Percentiles rank a stretch among this genome's conserved stretches.
phyloP scores from a whole-genome alignment of 2,329 filamentous ascomycete species.

The Teratosphaeria destructans region DNA sequence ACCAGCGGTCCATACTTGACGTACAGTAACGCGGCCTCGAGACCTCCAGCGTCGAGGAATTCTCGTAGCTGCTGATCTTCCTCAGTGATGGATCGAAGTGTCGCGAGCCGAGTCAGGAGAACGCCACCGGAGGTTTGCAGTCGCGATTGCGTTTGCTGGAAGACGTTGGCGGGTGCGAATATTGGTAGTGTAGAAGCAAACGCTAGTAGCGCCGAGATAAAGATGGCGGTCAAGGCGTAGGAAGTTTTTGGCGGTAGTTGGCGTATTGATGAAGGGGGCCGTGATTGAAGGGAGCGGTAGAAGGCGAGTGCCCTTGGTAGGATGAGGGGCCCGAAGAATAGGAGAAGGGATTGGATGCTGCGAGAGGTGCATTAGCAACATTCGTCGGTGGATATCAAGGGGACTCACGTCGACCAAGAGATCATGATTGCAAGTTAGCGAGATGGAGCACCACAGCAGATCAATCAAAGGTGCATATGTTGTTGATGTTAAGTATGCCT shows the following conservation, averaged over 20 bases:
- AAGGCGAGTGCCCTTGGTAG: conserved; percentile 55
- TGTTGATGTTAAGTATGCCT: neutral
- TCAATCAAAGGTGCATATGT: neutral
- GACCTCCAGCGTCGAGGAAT: conserved; percentile 51
- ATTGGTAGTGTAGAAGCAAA: conserved; percentile 54
- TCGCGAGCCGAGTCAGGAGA: conserved; percentile 64
- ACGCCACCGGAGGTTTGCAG: conserved; percentile 78
- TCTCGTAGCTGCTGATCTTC: conserved; percentile 55
- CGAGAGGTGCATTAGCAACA: neutral
- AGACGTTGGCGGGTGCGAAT: conserved; percentile 72
- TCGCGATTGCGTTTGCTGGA: conserved; percentile 64
- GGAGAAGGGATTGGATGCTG: conserved; percentile 36
- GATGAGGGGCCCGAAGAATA: conserved; percentile 58
- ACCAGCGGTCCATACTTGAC: conserved; percentile 72
- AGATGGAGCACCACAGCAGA: neutral
- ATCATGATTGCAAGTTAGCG: neutral
- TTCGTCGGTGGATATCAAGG: neutral
- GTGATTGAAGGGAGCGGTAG: conserved; percentile 47
- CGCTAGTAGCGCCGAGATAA: conserved; percentile 42
- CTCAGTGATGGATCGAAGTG: conserved; percentile 47
- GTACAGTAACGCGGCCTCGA: conserved; percentile 69
- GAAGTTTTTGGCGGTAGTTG: conserved; percentile 45
- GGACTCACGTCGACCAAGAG: conserved; percentile 1
- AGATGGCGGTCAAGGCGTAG: conserved; percentile 52
- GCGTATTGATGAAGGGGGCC: conserved; percentile 31